Base-by-base conservation (phyloP, 2,329 filamentous ascomycete species). In the Ophiostoma himal-ulmi region DNA sequence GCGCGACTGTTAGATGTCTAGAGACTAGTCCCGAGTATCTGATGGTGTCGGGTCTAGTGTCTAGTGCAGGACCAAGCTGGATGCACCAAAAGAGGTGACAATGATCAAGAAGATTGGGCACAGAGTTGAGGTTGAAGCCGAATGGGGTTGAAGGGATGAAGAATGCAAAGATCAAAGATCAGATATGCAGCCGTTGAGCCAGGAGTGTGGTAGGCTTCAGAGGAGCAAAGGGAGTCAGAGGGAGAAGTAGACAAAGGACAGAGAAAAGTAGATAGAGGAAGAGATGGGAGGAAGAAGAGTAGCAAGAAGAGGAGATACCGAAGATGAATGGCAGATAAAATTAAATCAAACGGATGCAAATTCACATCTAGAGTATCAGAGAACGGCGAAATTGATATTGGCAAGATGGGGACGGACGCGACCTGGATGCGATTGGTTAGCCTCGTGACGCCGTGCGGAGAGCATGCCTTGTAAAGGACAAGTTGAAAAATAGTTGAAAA, bases 361-460 rank as follows among this genome's bases (percentile, higher is more conserved):
- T 26, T 34, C 14, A 7, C 26, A 11, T 62, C 26, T 17, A 64
- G 54, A 36, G 65, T 64, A 36, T n/a, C 44, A 68, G 37, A 37
- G 48, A n/a, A 44, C 14, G 52, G 20, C 34, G 62, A 37, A 41
- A 68, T 20, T 30, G 30, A 30, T 36, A 67, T 34, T 37, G 26
- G 67, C 48, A 17, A 44, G n/a, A 71, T 74, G 74, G 73, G 70
- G 71, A 68, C 69, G 52, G 70, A 67, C 67, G 73, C 70, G 73
- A 73, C 71, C 73, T 74, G 71, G 68, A 72, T 70, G 68, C 73
- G 71, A 72, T 72, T 72, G 72, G 74, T 74, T 74, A 74, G 75
- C 72, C 73, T 74, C 70, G 74, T 74, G 69, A 74, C 72, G 70
- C 67, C 70, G 69, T 69, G 39, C 52, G 68, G 69, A 69, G 66